Conservation (phyloP, 768 basidiomycete species). For the Leccinellum albellum region DNA sequence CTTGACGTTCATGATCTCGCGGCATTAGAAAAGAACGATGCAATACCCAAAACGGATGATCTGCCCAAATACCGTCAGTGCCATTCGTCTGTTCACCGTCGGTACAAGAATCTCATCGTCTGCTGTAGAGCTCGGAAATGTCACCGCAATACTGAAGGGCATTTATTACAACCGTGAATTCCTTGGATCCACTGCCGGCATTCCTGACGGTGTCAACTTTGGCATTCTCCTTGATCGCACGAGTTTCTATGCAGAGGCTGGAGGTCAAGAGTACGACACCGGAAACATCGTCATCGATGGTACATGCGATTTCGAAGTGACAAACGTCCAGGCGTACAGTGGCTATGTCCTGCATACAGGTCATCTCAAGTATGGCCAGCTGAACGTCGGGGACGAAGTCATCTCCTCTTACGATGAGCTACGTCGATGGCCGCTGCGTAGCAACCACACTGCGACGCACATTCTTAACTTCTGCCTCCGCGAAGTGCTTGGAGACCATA, state of each 20-base stretch:
- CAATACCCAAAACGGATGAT: conserved; percentile 90
- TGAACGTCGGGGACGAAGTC: conserved; percentile 76
- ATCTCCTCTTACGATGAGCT: conserved; percentile 93
- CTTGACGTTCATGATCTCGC: conserved; percentile 96
- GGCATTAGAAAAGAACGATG: conserved; percentile 69
- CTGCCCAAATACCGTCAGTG: conserved; percentile 82
- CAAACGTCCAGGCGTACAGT: conserved; percentile 89
- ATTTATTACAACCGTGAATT: conserved; percentile 84
- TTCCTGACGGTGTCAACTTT: conserved; percentile 66
- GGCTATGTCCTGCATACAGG: conserved; percentile 97
- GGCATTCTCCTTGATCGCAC: conserved; percentile 89
- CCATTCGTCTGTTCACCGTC: not conserved
- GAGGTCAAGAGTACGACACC: conserved; percentile 96
- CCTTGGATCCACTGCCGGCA: conserved; percentile 56
- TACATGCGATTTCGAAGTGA: conserved; percentile 87
- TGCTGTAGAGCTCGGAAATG: conserved; percentile 67
- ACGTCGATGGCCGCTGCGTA: conserved; percentile 92
- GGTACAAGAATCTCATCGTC: conserved; percentile 1
- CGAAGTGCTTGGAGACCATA: conserved; percentile 93
- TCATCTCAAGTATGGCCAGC: conserved; percentile 79
- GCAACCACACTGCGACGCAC: conserved; percentile 98
- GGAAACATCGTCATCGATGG: conserved; percentile 94
- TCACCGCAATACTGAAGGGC: conserved; percentile 70
- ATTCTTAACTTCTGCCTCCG: conserved; percentile 93
- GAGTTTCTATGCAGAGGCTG: conserved; percentile 95